Evolutionary conservation across 2,329 filamentous ascomycete species (phyloP).

Genomic region (Cladophialophora bantiana): DNA sequence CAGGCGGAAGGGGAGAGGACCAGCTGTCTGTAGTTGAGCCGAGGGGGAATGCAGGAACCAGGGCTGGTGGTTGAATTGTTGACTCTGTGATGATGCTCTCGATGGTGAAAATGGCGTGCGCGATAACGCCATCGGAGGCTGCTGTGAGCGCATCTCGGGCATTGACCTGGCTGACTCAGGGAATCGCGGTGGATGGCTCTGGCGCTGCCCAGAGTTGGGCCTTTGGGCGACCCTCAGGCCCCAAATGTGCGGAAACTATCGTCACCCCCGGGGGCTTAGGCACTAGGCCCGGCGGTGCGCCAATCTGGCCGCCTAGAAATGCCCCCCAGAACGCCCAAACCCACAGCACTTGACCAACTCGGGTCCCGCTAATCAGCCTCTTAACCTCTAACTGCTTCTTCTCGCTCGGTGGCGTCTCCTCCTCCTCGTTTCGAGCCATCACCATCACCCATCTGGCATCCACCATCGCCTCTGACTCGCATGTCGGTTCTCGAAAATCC

Average conservation of each 20-base stretch:
- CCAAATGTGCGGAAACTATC: neutral
- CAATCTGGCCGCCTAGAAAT: conserved; percentile 6
- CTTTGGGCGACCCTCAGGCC: neutral
- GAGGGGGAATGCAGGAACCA: conserved; percentile 19
- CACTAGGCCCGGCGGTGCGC: neutral
- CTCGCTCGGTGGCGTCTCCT: neutral
- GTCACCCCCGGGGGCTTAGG: neutral
- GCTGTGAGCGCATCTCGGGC: neutral
- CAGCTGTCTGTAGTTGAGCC: neutral
- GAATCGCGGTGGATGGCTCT: neutral
- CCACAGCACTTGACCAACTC: neutral
- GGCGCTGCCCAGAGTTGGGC: neutral
- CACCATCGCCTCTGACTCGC: neutral
- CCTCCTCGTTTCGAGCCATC: neutral
- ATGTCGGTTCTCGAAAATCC: conserved; percentile 12
- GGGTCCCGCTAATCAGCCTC: neutral
- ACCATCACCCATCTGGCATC: neutral
- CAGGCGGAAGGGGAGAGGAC: too few species aligned
- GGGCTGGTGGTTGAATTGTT: neutral
- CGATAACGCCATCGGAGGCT: conserved; percentile 19
- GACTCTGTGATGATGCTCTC: conserved; percentile 12
- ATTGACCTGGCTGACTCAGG: neutral
- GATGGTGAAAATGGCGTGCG: conserved; percentile 20
- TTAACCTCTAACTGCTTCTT: neutral
- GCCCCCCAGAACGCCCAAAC: neutral